These are phyloP conservation scores for Oleoguttula mirabilis DNA, from an alignment of 495 filamentous ascomycete species.

Conservation along the genomic window DNA sequence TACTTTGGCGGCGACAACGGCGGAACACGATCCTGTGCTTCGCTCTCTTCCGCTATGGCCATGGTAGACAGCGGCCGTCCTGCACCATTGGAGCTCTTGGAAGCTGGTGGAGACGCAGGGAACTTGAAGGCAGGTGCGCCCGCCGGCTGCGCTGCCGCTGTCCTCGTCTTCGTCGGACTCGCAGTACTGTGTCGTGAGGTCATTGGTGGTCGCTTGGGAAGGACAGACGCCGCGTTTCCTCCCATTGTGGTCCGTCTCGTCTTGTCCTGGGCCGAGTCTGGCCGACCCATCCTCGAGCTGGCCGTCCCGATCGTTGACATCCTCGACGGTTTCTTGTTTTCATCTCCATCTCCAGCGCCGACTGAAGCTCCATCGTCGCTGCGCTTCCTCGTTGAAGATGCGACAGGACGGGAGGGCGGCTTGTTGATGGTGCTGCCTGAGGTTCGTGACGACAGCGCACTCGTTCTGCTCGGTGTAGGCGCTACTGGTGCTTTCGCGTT, in stretches of 20 bases:
- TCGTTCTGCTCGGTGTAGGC: neutral
- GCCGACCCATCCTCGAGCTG: neutral
- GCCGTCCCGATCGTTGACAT: neutral
- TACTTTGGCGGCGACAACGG: neutral
- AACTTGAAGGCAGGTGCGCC: conserved; percentile 3
- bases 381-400: conserved; percentile 1
- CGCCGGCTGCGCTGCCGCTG: neutral
- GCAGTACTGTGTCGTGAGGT: neutral
- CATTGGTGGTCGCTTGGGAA: conserved; percentile 7
- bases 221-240: conserved; percentile 2
- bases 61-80: neutral
- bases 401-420: conserved; percentile 8
- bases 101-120: conserved; percentile 6
- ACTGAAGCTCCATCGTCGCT: conserved; percentile 1
- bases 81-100: conserved; percentile 5
- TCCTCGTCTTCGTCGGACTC: conserved; percentile 5
- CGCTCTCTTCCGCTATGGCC: conserved; percentile 16
- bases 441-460: conserved; percentile 2
- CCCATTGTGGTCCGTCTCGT: conserved; percentile 11
- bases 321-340: conserved; percentile 14
- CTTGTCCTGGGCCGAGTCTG: conserved; percentile 8
- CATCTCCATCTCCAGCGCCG: neutral
- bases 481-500: neutral
- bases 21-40: neutral
- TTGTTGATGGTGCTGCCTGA: conserved; percentile 13